Conservation (phyloP, 345 rosid species). For the Eucalyptus virginea region DNA sequence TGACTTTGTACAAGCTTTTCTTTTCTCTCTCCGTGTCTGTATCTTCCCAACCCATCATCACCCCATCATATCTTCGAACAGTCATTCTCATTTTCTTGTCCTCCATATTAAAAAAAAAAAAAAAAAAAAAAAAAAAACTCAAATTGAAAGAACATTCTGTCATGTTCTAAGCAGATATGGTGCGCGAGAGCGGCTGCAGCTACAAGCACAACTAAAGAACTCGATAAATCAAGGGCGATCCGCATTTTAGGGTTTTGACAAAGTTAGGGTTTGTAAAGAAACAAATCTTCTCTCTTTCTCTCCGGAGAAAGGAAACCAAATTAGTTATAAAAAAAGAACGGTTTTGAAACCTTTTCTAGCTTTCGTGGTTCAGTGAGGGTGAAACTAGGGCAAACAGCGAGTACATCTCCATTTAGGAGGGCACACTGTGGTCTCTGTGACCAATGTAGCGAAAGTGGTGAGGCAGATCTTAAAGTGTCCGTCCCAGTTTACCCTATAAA, state of each 20-base stretch:
- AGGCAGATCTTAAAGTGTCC: conserved; percentile 64
- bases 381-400: conserved; percentile 37
- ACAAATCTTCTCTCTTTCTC: neutral
- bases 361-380: neutral
- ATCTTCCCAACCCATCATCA: conserved; percentile 23
- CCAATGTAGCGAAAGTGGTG: conserved; percentile 65
- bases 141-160: neutral
- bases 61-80: neutral
- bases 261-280: neutral
- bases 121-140: conserved; percentile 14
- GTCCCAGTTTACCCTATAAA: neutral
- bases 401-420: conserved; percentile 22
- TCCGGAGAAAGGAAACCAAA: neutral
- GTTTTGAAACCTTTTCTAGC: neutral
- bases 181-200: neutral
- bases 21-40: neutral
- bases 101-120: neutral
- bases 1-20: conserved; percentile 20
- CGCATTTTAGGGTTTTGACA: neutral
- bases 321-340: neutral
- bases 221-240: neutral
- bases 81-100: neutral
- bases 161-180: neutral
- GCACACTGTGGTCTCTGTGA: conserved; percentile 29
- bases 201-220: neutral